Conservation (phyloP, 2,329 filamentous ascomycete genomes). For the Pseudophaeomoniella oleicola region DNA sequence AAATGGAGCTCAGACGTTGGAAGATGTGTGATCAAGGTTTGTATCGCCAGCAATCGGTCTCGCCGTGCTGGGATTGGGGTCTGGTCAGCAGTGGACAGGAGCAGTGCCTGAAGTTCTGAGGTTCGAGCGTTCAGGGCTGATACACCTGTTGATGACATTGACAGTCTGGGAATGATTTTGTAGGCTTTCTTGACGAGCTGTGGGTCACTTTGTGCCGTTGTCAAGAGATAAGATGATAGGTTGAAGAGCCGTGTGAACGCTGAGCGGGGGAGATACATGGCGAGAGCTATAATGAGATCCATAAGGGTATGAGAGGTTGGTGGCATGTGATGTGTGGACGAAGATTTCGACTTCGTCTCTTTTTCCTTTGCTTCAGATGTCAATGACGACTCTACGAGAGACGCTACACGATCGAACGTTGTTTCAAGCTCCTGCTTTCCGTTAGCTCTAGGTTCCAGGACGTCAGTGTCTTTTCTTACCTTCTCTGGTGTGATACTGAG, state of each 20-base stretch:
- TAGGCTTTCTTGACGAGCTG: slow-evolving; percentile 98
- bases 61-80: slow-evolving; percentile 73
- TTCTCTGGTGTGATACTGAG: slow-evolving; percentile 68
- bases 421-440: slow-evolving; percentile 54
- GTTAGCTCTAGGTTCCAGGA: slow-evolving; percentile 13
- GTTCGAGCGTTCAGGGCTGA: slow-evolving; percentile 63
- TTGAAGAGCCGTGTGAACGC: slow-evolving; percentile 77
- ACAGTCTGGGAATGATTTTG: slow-evolving; percentile 85
- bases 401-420: slow-evolving; percentile 76
- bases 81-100: slow-evolving; percentile 68
- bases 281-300: slow-evolving; percentile 93
- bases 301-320: slow-evolving; percentile 90
- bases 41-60: slow-evolving; percentile 71
- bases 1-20: slow-evolving; percentile 74
- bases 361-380: slow-evolving; percentile 42
- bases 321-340: slow-evolving; percentile 60
- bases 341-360: slow-evolving; percentile 46
- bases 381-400: slow-evolving; percentile 65
- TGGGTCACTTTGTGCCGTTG: slow-evolving; percentile 60
- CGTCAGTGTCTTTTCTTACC: slow-evolving; percentile 14
- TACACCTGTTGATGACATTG: slow-evolving; percentile 63
- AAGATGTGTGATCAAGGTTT: slow-evolving; percentile 65
- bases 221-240: slow-evolving; percentile 70
- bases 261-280: slow-evolving; percentile 75
- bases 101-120: slow-evolving; percentile 63